Base-by-base conservation (phyloP, 2,329 filamentous ascomycete species). In the Fusarium nelsonii region DNA sequence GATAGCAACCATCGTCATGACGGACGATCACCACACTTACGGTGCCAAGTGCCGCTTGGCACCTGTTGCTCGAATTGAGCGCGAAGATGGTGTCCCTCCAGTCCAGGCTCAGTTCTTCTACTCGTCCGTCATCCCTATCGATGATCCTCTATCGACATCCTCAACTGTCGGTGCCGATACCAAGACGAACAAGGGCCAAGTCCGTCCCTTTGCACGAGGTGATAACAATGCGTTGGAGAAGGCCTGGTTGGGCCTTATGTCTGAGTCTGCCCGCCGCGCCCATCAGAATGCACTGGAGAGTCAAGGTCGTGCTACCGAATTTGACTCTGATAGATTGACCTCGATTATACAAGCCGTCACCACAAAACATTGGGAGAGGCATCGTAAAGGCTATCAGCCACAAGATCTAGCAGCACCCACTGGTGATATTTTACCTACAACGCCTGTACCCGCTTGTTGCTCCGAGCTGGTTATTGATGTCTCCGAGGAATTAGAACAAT, bases 71-170 rank as follows among this genome's bases (percentile, higher is more conserved):
- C 78, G 79, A 30, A 72, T 78, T 28, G 63, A 77, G 26, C 78
- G 79, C 58, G 77, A 81, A 44, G 80, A 84, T 55, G 83, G 81
- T 54, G 83, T 87, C 26, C 91, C 91, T 16, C 84, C 87, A 0
- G 78, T 91, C 55, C 84, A 85, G 33, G 85, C 91, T 23, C 92
- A 93, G 68, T 97, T 93, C 81, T 97, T 97, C 80, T 97, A 97
- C 79, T 87, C 89, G 15, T 96, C 93, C 12, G 83, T 89, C 14
- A 86, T 95, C 50, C 91, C 93, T 32, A 94, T 97, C 75, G 94
- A 97, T 75, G 94, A 97, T 75, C 93, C 93, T 26, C 85, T 97
- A n/a, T 93, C 91, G 11, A 87, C 91, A 2, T 81, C 84, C 12
- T 78, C 85, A 80, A 75, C 88, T 78, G 77, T 87, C 75, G 78